These are phyloP conservation scores for Boehmeria nivea DNA, from an alignment of 306 rosid genomes.

Conservation along the genomic window DNA sequence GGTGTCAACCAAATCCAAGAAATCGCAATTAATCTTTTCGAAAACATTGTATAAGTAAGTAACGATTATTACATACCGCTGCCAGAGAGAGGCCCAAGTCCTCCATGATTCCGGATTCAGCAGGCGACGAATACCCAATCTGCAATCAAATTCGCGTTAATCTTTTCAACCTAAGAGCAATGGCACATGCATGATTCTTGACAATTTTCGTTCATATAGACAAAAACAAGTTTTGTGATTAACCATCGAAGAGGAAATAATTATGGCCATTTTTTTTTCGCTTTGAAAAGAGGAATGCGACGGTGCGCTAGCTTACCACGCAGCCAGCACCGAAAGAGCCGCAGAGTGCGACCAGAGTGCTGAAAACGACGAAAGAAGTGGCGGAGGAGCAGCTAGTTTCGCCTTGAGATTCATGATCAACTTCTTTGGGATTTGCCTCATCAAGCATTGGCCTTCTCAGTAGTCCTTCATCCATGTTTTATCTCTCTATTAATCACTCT, in stretches of 20 bases:
- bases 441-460: not conserved
- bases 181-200: too few relatives aligned
- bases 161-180: too few relatives aligned
- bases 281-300: too few relatives aligned
- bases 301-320: too few relatives aligned
- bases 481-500: too few relatives aligned
- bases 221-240: too few relatives aligned
- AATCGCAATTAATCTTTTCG: too few relatives aligned
- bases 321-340: slow-evolving; percentile 21
- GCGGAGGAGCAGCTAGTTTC: slow-evolving; percentile 12
- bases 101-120: slow-evolving; percentile 28
- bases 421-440: too few relatives aligned
- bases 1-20: not conserved
- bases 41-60: too few relatives aligned
- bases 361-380: slow-evolving; percentile 11
- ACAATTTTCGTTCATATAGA: too few relatives aligned
- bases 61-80: slow-evolving; percentile 1
- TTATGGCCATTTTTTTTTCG: too few relatives aligned
- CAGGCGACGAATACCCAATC: slow-evolving; percentile 33
- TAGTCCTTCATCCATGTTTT: slow-evolving; percentile 15
- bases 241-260: too few relatives aligned
- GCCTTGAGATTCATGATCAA: not conserved
- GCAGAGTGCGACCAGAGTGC: slow-evolving; percentile 20
- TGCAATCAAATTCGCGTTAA: not conserved
- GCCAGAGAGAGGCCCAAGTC: slow-evolving; percentile 26